A percentile compares a stretch with the other conserved stretches of the same genome.
phyloP scores from a whole-genome alignment of 2,329 filamentous ascomycete species.

The Mariannaea elegans region DNA sequence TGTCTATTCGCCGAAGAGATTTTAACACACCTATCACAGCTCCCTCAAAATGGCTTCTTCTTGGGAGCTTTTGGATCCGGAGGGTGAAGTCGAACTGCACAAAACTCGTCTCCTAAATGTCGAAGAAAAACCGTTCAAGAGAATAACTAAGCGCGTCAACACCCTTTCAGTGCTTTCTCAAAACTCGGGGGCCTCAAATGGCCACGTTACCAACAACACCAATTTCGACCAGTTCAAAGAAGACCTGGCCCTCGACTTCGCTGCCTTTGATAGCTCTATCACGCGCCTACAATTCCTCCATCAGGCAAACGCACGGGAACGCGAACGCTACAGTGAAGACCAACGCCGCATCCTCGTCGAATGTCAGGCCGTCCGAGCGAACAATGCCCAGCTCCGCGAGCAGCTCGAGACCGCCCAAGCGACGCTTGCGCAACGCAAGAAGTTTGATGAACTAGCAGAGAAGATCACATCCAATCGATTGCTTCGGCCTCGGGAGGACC shows the following conservation, averaged over 20 bases:
- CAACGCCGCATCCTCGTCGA: constrained; percentile 82
- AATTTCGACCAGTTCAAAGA: constrained; percentile 76
- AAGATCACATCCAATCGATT: constrained; percentile 85
- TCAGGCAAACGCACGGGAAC: constrained; percentile 83
- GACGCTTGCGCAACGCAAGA: constrained; percentile 80
- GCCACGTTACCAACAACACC: constrained; percentile 56
- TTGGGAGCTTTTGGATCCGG: constrained; percentile 76
- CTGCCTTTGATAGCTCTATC: constrained; percentile 85
- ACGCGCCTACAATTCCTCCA: constrained; percentile 88
- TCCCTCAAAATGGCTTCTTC: constrained; percentile 47
- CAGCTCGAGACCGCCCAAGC: constrained; percentile 81
- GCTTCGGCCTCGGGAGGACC: constrained; percentile 85
- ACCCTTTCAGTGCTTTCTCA: constrained; percentile 68
- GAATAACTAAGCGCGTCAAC: constrained; percentile 83
- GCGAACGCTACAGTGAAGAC: constrained; percentile 82
- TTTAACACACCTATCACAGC: background rate
- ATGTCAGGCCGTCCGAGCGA: constrained; percentile 79
- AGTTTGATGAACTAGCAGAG: constrained; percentile 87
- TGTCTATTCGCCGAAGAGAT: background rate
- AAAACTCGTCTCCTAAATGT: constrained; percentile 86
- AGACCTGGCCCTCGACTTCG: constrained; percentile 88
- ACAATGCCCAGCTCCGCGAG: constrained; percentile 75
- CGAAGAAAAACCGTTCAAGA: constrained; percentile 91
- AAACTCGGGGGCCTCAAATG: constrained; percentile 45
- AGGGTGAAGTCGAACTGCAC: constrained; percentile 85